Evolutionary conservation across 2,329 filamentous ascomycete genomes (phyloP).

Genomic region (Fusarium virguliforme): DNA sequence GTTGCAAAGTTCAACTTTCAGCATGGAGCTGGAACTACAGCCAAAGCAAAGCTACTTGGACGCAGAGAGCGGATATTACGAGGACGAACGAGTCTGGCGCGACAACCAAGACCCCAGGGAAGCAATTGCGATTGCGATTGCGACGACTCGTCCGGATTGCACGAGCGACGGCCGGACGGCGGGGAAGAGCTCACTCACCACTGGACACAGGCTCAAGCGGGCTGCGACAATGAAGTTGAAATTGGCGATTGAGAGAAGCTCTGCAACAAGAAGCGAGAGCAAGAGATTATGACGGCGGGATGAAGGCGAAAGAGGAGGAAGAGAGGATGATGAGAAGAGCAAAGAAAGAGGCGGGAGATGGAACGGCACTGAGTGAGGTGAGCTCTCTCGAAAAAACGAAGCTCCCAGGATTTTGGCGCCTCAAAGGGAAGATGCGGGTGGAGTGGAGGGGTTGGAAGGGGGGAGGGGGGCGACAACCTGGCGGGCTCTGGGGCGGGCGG

Average conservation of each 20-base stretch:
- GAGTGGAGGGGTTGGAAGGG: slow-evolving; percentile 45
- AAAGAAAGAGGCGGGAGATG: slow-evolving; percentile 37
- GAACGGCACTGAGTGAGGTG: slow-evolving; percentile 45
- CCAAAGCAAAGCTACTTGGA: slow-evolving; percentile 36
- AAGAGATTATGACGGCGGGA: slow-evolving; percentile 45
- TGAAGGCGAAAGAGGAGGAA: slow-evolving; percentile 36
- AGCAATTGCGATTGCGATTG: slow-evolving; percentile 30
- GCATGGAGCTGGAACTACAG: slow-evolving; percentile 29
- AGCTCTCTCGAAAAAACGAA: slow-evolving; percentile 53
- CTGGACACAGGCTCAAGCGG: slow-evolving; percentile 31
- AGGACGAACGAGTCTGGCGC: slow-evolving; percentile 32
- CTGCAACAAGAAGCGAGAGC: slow-evolving; percentile 30
- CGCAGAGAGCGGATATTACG: slow-evolving; percentile 22
- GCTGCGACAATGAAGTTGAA: slow-evolving; percentile 46
- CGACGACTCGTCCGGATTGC: slow-evolving; percentile 34
- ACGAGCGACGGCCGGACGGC: slow-evolving; percentile 36
- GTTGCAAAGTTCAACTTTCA: slow-evolving; percentile 16
- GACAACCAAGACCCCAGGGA: slow-evolving; percentile 18
- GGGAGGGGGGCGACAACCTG: slow-evolving; percentile 32
- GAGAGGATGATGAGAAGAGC: slow-evolving; percentile 46
- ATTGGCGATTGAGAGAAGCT: slow-evolving; percentile 40
- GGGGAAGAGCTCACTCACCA: slow-evolving; percentile 49
- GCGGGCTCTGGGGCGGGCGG: slow-evolving; percentile 38
- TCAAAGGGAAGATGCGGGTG: slow-evolving; percentile 50
- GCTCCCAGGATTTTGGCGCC: slow-evolving; percentile 48